Base-by-base conservation (phyloP, 2,329 filamentous ascomycete species). In the Aspergillus amoenus region DNA sequence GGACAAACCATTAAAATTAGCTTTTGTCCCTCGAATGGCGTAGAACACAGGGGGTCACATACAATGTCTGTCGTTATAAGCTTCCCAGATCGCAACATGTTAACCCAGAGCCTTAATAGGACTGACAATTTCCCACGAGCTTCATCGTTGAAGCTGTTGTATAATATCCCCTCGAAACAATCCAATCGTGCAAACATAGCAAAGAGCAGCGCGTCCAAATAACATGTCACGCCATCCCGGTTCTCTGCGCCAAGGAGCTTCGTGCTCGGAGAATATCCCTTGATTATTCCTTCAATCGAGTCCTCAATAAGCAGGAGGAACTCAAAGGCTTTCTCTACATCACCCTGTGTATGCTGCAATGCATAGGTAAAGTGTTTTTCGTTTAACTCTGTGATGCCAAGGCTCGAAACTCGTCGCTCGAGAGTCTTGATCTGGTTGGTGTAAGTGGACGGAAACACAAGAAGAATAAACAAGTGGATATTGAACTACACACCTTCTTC, bases 111-210 rank as follows among this genome's bases (percentile, higher is more conserved):
- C 52, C 93, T 84, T 49, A 97, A 73, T 21, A 96, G 75, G 9
- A 87, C 86, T n/a, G 88, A 88, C 52, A 99, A 79, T 64, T 87
- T 90, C 65, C 84, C 86, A 61, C 88, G 84, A 22, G 82, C 79
- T 61, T 91, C 86, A 59, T 94, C 89, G 24, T 86, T 82, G 60
- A 91, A 90, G 7, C 88, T 86, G 56, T 88, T 88, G 71, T 90
- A 93, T 34, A 97, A 81, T 81, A 97, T 96, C 48, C 89, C 91
- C 73, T 97, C 93, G 71, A 96, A 99, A 62, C 89, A 93, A 64
- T 91, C 88, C 39, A 97, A 81, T 59, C 90, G 88, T 17, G 90
- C 89, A 71, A 97, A 97, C 91, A 99, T 97, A 72, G 93, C 89
- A 71, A 97, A 97, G 1, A 99, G 82, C 21, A 97, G 78, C 0